Evolutionary conservation across 305 asterid genomes (phyloP).

Genomic region (Fraxinus angustifolia): DNA sequence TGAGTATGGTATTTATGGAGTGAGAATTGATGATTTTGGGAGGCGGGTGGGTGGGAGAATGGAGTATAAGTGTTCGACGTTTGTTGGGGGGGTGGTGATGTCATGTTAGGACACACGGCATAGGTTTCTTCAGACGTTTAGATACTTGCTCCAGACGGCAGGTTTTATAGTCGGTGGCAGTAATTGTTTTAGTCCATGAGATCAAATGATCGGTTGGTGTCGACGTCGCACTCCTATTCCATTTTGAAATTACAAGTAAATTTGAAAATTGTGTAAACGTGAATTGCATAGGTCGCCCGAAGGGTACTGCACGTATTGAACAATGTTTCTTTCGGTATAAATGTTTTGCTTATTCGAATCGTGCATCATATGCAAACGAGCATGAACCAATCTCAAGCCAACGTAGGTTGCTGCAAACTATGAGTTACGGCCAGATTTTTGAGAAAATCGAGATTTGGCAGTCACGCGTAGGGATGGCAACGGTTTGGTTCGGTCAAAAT

Average conservation of each 20-base stretch:
- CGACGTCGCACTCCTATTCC: background rate
- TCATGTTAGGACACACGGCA: background rate
- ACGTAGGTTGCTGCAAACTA: too few species aligned
- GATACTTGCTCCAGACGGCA: background rate
- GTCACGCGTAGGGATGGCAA: too few species aligned
- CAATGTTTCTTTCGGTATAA: too few species aligned
- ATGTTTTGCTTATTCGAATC: too few species aligned
- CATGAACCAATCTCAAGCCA: too few species aligned
- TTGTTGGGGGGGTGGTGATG: background rate
- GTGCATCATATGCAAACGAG: too few species aligned
- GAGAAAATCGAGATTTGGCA: too few species aligned
- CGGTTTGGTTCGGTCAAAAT: too few species aligned
- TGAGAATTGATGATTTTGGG: background rate
- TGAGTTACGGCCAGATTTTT: too few species aligned
- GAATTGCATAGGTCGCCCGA: background rate
- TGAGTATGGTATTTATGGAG: background rate
- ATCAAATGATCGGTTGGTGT: too few species aligned
- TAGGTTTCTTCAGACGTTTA: background rate
- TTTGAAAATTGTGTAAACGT: background rate
- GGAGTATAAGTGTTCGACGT: background rate
- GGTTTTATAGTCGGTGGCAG: background rate
- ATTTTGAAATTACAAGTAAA: background rate
- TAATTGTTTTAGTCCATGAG: too few species aligned
- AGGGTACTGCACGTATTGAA: too few species aligned
- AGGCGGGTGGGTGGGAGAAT: background rate